These are phyloP conservation scores for Globisporangium mamillatum DNA, from an alignment of 352 stramenopile species.

Conservation along the genomic window DNA sequence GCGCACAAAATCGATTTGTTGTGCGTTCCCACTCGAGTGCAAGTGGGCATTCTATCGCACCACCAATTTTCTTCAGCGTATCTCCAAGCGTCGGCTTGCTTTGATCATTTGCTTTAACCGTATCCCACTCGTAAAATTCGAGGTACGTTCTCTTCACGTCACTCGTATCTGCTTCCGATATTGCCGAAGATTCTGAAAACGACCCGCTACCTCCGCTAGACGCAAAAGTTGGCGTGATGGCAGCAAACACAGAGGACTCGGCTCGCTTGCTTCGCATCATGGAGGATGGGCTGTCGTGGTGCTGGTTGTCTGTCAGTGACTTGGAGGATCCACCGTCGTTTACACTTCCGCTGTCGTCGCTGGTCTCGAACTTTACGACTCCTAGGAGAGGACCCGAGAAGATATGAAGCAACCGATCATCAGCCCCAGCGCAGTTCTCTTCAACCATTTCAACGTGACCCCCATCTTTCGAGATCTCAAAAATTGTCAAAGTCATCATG, in stretches of 20 bases:
- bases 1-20: slow-evolving; percentile 46
- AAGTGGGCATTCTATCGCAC: slow-evolving; percentile 50
- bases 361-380: slow-evolving; percentile 52
- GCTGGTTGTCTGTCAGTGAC: slow-evolving; percentile 19
- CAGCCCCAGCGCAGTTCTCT: slow-evolving; percentile 41
- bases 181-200: slow-evolving; percentile 9
- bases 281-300: slow-evolving; percentile 33
- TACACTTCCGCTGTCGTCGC: slow-evolving; percentile 14
- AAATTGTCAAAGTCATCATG: slow-evolving; percentile 35
- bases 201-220: slow-evolving; percentile 19
- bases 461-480: slow-evolving; percentile 31
- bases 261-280: slow-evolving; percentile 44
- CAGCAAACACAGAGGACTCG: slow-evolving; percentile 49
- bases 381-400: slow-evolving; percentile 71
- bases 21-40: slow-evolving; percentile 57
- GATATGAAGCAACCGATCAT: slow-evolving; percentile 63
- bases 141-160: slow-evolving; percentile 58
- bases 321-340: slow-evolving; percentile 17
- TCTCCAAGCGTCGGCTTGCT: slow-evolving; percentile 14
- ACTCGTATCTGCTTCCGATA: slow-evolving; percentile 19
- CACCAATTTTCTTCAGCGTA: slow-evolving; percentile 25
- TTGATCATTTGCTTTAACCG: slow-evolving; percentile 10
- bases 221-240: slow-evolving; percentile 30
- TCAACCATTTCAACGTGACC: slow-evolving; percentile 48
- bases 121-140: slow-evolving; percentile 76